Base-by-base conservation (phyloP, 352 stramenopile species). In the Globisporangium spiculum region DNA sequence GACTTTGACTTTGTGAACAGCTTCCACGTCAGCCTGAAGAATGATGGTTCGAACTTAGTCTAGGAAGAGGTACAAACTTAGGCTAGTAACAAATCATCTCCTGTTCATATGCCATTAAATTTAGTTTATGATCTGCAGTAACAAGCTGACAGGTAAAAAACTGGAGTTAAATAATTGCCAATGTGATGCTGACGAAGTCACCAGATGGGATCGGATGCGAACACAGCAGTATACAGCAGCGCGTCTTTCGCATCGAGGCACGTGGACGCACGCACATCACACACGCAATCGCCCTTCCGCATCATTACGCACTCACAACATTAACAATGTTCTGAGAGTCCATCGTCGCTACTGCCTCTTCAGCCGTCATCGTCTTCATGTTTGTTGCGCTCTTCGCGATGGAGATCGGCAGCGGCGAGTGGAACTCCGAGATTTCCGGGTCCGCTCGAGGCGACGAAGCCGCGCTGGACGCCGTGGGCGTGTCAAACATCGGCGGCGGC, bases 381-480 rank as follows among this genome's bases (percentile, higher is more conserved):
- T 34, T 65, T 22, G 41, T 38, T n/a, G 14, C 24, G 34, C 58
- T 54, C 58, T 64, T 50, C 20, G n/a, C 32, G 58, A 53, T 52
- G 14, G 58, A 50, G 24, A 64, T 30, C 20, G 41, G 58, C 34
- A 46, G 58, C 18, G 34, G 58, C 1, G n/a, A 34, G 30, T 36
- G 6, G 12, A 53, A 52, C 4, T 32, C 41, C 18, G 58, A 64
- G 16, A 5, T 14, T 24, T 64, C 41, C 3, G 34, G 34, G 41
- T 64, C 58, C 3, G 7, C 46, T 10, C 69, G 68, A 22, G 74
- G 73, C 1, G 75, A 83, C 7, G 72, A 85, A n/a, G 66, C 62
- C 0, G 70, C 76, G 30, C 72, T 83, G 46, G 72, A 79, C 27
- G 73, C 78, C 30, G 76, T 75, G 3, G 72, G 56, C 7, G 76